Evolutionary conservation across 2,329 filamentous ascomycete species (phyloP).

Genomic region (Bipolaris bicolor): DNA sequence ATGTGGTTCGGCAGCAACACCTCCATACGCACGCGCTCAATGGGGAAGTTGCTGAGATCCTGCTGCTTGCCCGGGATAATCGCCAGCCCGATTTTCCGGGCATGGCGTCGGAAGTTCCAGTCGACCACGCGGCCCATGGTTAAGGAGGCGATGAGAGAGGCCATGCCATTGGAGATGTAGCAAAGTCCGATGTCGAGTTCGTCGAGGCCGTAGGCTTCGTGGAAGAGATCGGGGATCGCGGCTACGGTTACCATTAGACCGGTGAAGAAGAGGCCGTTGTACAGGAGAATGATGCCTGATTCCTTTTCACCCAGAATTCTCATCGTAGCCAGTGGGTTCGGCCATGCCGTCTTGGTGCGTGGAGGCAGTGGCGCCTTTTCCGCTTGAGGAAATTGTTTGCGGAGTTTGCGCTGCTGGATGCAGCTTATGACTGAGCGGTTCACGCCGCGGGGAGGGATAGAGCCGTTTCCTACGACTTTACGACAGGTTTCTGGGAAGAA

Average conservation of each 20-base stretch:
- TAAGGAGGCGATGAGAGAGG: constrained; percentile 33
- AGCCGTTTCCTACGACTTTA: constrained; percentile 53
- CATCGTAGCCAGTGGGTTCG: constrained; percentile 37
- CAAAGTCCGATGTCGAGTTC: constrained; percentile 40
- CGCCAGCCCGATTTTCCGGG: constrained; percentile 64
- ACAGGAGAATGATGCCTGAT: constrained; percentile 39
- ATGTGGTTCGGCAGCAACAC: constrained; percentile 49
- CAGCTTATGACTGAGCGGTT: constrained; percentile 40
- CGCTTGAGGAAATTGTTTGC: neutral
- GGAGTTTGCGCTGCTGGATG: constrained; percentile 34
- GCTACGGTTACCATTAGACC: constrained; percentile 40
- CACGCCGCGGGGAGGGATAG: constrained; percentile 40
- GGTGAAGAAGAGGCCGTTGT: constrained; percentile 44
- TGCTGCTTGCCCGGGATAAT: constrained; percentile 65
- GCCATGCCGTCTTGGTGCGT: constrained; percentile 30
- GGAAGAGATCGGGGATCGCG: constrained; percentile 36
- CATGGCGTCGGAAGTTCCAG: constrained; percentile 74
- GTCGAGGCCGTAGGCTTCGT: constrained; percentile 36
- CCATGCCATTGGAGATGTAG: constrained; percentile 40
- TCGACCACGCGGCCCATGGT: constrained; percentile 60
- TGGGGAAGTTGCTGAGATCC: constrained; percentile 58
- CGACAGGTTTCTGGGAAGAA: constrained; percentile 54
- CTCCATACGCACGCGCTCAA: constrained; percentile 55
- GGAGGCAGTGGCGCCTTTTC: neutral
- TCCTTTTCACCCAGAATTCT: constrained; percentile 41